Conservation (phyloP, 768 basidiomycete species). For the Pholiota microspora region DNA sequence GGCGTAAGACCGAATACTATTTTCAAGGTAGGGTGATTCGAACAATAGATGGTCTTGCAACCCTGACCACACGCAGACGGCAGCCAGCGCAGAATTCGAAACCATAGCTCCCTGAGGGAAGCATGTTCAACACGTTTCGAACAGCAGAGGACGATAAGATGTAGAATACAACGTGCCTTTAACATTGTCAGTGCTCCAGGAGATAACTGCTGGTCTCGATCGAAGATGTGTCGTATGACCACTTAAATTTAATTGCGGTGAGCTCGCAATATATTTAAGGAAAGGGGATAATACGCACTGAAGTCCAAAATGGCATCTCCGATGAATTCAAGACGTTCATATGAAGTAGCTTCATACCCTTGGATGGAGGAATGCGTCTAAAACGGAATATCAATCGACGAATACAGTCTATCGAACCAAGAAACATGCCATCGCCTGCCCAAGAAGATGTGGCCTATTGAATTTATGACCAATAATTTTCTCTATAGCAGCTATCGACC, state of each 20-base stretch:
- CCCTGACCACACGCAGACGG: slow-evolving; percentile 69
- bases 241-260: slow-evolving; percentile 41
- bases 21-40: slow-evolving; percentile 51
- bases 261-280: slow-evolving; percentile 1
- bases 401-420: neutral
- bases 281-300: slow-evolving; percentile 40
- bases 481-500: slow-evolving; percentile 57
- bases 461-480: slow-evolving; percentile 63
- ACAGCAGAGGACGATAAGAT: neutral
- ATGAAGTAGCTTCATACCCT: slow-evolving; percentile 53
- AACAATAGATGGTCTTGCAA: slow-evolving; percentile 61
- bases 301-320: slow-evolving; percentile 88
- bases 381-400: slow-evolving; percentile 21
- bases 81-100: slow-evolving; percentile 74
- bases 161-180: slow-evolving; percentile 46
- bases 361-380: slow-evolving; percentile 71
- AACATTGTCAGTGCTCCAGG: slow-evolving; percentile 79
- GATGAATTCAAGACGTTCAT: slow-evolving; percentile 80
- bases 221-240: slow-evolving; percentile 69
- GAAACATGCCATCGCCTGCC: slow-evolving; percentile 65
- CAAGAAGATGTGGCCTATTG: slow-evolving; percentile 58
- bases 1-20: slow-evolving; percentile 53
- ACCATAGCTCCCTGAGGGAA: slow-evolving; percentile 75
- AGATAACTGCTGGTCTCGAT: slow-evolving; percentile 58
- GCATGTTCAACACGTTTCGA: slow-evolving; percentile 15